Base-by-base conservation (phyloP, 1,284 basidiomycete genomes). In the Ceratobasidium sp. region DNA sequence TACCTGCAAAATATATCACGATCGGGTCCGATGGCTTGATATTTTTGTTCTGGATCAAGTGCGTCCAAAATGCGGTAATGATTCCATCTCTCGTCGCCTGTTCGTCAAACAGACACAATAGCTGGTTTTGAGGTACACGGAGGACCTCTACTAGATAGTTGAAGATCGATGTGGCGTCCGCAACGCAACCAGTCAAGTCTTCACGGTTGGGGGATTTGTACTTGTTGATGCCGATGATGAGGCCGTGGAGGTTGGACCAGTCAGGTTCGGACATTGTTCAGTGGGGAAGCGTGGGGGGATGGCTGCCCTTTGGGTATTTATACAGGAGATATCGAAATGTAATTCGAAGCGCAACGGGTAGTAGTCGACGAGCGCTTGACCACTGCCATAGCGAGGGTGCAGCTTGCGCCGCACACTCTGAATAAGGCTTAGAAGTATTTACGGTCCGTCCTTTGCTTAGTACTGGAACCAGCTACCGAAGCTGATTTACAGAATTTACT, bases 1-100 rank as follows among this genome's bases (percentile, higher is more conserved):
- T 54, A 73, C 69, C 69, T 37, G 69, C 58, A 29, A 49, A 73
- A 41, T 73, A 73, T 41, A 73, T 53, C 16, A 73, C 31, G 7
- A 73, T 73, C 14, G 69, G 69, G 48, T 61, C 59, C 11, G 11
- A 56, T 34, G 31, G 34, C 7, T 62, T 39, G 29, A 73, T 62
- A n/a, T 39, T 43, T 29, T 46, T 4, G 27, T 73, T 73, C 7
- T 7, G 11, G 34, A 73, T 73, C 58, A 73, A 63, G 37, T 73
- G 69, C 24, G 16, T 49, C 29, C 6, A 16, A 51, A 73, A 62
- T 9, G 31, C 48, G 31, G 3, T 16, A 13, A 73, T 27, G 48
- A 73, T 73, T 19, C 39, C 49, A 0, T 73, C 48, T 0, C 69
- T 46, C 22, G 69, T 73, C 7, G 69, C 69, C 37, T 73, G 19